Evolutionary conservation across 768 basidiomycete genomes (phyloP).

Genomic region (Nevesoporus exiguus): DNA sequence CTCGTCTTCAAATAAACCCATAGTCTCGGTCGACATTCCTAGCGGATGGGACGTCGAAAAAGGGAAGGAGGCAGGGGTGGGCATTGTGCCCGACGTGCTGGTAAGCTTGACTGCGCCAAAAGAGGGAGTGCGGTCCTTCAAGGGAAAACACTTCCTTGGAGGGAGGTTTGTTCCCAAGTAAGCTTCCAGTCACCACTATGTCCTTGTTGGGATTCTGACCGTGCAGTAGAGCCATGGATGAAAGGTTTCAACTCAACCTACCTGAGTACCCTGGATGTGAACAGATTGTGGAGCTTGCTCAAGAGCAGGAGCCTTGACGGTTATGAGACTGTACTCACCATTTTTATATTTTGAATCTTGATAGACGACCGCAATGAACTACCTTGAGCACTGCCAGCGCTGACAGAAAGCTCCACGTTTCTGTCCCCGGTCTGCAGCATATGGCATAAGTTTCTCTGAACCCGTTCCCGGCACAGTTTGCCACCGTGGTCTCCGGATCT

Average conservation of each 20-base stretch:
- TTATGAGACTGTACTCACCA: constrained; percentile 2
- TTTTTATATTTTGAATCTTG: not conserved
- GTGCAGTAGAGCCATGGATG: constrained; percentile 55
- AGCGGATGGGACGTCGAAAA: constrained; percentile 94
- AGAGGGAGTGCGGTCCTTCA: constrained; percentile 73
- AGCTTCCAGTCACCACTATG: constrained; percentile 24
- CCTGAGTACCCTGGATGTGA: constrained; percentile 75
- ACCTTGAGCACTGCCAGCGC: too few species aligned
- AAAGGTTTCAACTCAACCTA: constrained; percentile 75
- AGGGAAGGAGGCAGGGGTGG: constrained; percentile 50
- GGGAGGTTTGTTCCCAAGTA: constrained; percentile 91
- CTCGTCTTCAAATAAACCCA: constrained; percentile 62
- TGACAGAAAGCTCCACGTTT: too few species aligned
- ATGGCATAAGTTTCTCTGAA: too few species aligned
- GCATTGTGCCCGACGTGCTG: constrained; percentile 76
- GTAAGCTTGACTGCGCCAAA: constrained; percentile 95
- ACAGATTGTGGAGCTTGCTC: constrained; percentile 79
- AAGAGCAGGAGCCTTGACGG: not conserved
- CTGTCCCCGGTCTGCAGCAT: too few species aligned
- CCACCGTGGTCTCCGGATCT: not conserved
- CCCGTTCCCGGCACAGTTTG: not conserved
- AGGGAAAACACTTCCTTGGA: constrained; percentile 86
- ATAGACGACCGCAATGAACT: not conserved
- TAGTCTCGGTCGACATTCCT: constrained; percentile 94
- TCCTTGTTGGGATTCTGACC: not conserved